These are phyloP conservation scores for Mitragyna speciosa DNA, from an alignment of 257 asterid genomes.

Conservation along the genomic window DNA sequence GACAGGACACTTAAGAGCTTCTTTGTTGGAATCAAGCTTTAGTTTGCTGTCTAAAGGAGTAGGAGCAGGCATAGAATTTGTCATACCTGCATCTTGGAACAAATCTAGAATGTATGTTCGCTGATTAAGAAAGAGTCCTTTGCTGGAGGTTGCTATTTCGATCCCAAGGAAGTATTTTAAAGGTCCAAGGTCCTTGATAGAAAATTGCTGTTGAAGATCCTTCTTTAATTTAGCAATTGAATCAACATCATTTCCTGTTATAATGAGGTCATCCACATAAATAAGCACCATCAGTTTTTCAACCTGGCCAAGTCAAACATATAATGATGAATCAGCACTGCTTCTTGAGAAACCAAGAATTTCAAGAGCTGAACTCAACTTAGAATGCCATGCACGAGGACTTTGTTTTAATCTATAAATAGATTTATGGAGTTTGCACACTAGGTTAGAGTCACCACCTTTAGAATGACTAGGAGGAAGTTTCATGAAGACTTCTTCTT, in stretches of 20 bases:
- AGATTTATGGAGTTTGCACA: neutral
- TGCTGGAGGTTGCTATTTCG: neutral
- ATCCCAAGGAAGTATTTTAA: neutral
- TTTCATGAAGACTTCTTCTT: neutral
- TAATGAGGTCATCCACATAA: neutral
- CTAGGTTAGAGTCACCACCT: neutral
- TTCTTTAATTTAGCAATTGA: neutral
- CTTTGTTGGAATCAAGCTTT: neutral
- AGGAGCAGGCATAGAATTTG: neutral
- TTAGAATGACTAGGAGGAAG: neutral
- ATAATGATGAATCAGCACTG: neutral
- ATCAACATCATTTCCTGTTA: neutral
- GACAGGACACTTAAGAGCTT: neutral
- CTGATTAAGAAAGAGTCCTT: constrained; percentile 2
- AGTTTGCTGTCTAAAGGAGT: neutral
- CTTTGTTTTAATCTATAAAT: neutral
- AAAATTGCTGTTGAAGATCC: neutral
- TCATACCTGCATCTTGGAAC: neutral
- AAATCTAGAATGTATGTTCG: neutral
- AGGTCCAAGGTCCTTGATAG: neutral
- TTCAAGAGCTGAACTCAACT: neutral
- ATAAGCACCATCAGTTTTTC: neutral
- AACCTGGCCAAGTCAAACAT: neutral
- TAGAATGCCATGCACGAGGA: neutral
- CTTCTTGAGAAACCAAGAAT: neutral